phyloP scores from a whole-genome alignment of 352 stramenopile genomes.

The Aphanomyces cochlioides region DNA sequence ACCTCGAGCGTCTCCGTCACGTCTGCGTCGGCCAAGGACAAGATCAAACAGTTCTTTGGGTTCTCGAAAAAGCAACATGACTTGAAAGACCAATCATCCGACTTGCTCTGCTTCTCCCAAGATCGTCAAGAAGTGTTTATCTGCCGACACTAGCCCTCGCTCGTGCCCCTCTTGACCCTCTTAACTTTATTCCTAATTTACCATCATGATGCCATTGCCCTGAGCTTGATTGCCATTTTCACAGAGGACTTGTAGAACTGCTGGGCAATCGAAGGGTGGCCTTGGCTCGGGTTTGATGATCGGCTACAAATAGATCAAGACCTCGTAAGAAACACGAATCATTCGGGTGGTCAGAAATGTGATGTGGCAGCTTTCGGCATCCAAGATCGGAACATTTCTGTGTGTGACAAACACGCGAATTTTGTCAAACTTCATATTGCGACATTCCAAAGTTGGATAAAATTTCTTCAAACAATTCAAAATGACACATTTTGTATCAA shows the following conservation, averaged over 20 bases:
- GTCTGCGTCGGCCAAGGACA: neutral
- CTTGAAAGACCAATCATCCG: neutral
- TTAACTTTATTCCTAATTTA: neutral
- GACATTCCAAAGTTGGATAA: too few relatives aligned
- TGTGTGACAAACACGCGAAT: too few relatives aligned
- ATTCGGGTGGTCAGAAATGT: too few relatives aligned
- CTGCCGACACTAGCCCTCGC: neutral
- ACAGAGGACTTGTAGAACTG: neutral
- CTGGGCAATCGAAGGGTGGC: neutral
- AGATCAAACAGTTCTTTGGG: slow-evolving; percentile 2
- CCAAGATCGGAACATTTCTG: too few relatives aligned
- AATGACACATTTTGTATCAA: too few relatives aligned
- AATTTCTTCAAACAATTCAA: too few relatives aligned
- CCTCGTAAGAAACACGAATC: too few relatives aligned
- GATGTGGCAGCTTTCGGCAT: too few relatives aligned
- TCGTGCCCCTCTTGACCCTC: neutral
- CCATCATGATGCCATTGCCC: neutral
- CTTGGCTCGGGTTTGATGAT: too few relatives aligned
- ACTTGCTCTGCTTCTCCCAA: neutral
- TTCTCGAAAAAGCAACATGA: neutral
- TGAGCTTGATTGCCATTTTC: neutral
- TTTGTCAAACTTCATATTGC: too few relatives aligned
- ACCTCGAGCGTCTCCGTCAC: neutral
- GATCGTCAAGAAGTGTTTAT: neutral
- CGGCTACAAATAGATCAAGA: too few relatives aligned